Conservation (phyloP, 306 rosid genomes). For the Lupinus albus region DNA sequence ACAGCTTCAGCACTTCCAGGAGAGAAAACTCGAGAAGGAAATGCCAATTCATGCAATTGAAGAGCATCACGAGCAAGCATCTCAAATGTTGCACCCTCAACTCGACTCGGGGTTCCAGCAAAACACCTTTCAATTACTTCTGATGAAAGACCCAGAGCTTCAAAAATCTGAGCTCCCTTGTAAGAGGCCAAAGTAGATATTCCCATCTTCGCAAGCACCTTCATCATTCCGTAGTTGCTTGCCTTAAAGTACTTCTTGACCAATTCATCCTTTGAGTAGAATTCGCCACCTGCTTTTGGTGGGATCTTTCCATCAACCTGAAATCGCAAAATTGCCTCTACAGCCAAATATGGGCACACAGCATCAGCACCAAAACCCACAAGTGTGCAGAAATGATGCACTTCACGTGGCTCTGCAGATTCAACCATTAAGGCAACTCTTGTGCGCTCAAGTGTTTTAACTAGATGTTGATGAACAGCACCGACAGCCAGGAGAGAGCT, state of each 20-base stretch:
- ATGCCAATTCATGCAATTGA: conserved; percentile 82
- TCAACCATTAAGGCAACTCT: conserved; percentile 89
- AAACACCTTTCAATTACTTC: conserved; percentile 93
- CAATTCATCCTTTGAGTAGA: conserved; percentile 73
- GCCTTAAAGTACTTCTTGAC: conserved; percentile 88
- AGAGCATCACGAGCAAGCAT: conserved; percentile 82
- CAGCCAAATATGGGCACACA: conserved; percentile 87
- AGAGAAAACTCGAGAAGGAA: conserved; percentile 75
- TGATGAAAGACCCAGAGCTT: conserved; percentile 94
- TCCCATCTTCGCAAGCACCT: conserved; percentile 99
- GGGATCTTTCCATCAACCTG: conserved; percentile 98
- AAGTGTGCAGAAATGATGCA: conserved; percentile 96
- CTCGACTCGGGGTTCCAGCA: conserved; percentile 97
- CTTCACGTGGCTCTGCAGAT: conserved; percentile 99
- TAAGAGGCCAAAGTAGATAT: conserved; percentile 98
- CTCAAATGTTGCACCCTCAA: conserved; percentile 97
- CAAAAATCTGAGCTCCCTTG: conserved; percentile 98
- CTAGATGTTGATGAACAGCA: conserved; percentile 94
- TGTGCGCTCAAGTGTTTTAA: conserved; percentile 87
- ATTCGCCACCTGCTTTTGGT: conserved; percentile 67
- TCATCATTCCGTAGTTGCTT: conserved; percentile 95
- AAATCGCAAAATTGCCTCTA: conserved; percentile 90
- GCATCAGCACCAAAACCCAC: conserved; percentile 98
- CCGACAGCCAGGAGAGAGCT: conserved; percentile 98
- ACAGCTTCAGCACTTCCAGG: conserved; percentile 94